Conservation (phyloP, 1,284 basidiomycete species). For the Trichosporon ovoides region DNA sequence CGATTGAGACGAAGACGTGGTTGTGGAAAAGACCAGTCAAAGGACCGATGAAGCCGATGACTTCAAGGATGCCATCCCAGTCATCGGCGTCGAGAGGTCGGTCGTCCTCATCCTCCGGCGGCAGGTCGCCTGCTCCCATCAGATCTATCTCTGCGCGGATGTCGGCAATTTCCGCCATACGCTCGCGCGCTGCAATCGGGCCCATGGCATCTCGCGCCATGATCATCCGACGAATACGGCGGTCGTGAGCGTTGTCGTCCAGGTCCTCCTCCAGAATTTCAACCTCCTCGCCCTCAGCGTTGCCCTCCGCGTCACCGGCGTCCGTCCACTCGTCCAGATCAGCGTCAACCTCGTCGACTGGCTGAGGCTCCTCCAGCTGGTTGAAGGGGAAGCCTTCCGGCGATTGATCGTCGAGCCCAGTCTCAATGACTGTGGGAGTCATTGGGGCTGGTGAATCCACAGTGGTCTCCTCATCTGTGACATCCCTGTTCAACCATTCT, state of each 20-base stretch:
- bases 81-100: slow-evolving; percentile 60
- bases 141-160: slow-evolving; percentile 11
- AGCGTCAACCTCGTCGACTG: slow-evolving; percentile 10
- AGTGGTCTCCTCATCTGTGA: neutral
- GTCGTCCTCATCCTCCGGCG: slow-evolving; percentile 56
- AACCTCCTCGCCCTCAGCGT: slow-evolving; percentile 6
- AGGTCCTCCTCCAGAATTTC: slow-evolving; percentile 8
- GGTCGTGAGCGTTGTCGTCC: neutral
- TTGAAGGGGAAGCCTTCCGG: neutral
- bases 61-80: slow-evolving; percentile 83
- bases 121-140: slow-evolving; percentile 9
- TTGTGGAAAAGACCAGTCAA: slow-evolving; percentile 79
- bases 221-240: slow-evolving; percentile 23
- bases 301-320: slow-evolving; percentile 8
- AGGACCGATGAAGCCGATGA: slow-evolving; percentile 70
- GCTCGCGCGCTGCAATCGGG: neutral
- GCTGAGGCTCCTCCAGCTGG: neutral
- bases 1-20: slow-evolving; percentile 56
- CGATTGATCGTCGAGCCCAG: neutral
- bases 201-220: slow-evolving; percentile 8
- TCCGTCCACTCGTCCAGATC: slow-evolving; percentile 8
- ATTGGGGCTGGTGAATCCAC: neutral
- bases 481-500: neutral
- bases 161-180: neutral
- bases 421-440: neutral